These are phyloP conservation scores for Botrytis medusae DNA, from an alignment of 2,329 filamentous ascomycete species.

Conservation along the genomic window DNA sequence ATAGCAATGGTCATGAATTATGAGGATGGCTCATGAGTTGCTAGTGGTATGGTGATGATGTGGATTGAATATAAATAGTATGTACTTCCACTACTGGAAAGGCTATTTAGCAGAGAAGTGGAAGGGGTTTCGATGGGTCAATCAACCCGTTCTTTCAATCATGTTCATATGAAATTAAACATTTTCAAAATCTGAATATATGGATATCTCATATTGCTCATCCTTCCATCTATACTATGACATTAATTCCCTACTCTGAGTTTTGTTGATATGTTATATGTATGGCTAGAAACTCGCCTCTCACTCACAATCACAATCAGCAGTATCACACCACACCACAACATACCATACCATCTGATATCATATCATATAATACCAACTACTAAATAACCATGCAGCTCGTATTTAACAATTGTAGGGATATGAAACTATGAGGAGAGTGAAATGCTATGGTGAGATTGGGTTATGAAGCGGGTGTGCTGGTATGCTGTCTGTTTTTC, in stretches of 20 bases:
- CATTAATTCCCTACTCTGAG: not conserved
- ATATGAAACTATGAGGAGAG: too few relatives aligned
- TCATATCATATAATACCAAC: too few relatives aligned
- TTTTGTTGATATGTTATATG: not conserved
- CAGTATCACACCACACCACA: too few relatives aligned
- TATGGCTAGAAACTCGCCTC: accelerated
- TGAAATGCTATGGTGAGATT: too few relatives aligned
- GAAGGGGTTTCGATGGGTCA: not conserved
- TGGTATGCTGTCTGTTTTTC: too few relatives aligned
- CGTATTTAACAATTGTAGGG: too few relatives aligned
- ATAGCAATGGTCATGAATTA: slow-evolving; percentile 20
- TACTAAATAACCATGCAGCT: too few relatives aligned
- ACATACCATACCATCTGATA: not conserved
- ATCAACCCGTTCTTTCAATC: not conserved
- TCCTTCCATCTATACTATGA: not conserved
- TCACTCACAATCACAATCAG: not conserved
- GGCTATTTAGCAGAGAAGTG: not conserved
- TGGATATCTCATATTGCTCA: not conserved
- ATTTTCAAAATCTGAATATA: not conserved
- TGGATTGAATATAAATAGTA: not conserved
- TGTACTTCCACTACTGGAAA: not conserved
- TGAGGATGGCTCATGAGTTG: not conserved
- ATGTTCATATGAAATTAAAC: not conserved
- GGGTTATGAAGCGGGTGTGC: too few relatives aligned
- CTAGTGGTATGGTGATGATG: not conserved